A percentile compares a stretch with the other conserved stretches of the same genome.
Evolutionary conservation across 2,329 filamentous ascomycete species (phyloP).

Genomic region (Lecanicillium sp.): DNA sequence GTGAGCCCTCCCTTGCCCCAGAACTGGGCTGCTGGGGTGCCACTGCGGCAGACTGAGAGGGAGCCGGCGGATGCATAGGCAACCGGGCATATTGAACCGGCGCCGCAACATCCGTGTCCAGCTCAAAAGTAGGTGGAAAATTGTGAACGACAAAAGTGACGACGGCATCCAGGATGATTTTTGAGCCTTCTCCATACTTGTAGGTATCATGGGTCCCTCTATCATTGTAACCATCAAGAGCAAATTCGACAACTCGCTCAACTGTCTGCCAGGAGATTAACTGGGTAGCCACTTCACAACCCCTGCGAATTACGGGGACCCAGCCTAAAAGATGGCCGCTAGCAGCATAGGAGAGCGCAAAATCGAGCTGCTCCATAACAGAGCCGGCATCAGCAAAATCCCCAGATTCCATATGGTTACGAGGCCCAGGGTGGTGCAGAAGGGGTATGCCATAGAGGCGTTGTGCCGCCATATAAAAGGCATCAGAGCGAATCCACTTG

Average conservation of each 20-base stretch:
- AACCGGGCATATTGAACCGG: constrained; percentile 30
- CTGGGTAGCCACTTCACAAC: constrained; percentile 49
- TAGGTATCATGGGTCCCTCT: constrained; percentile 36
- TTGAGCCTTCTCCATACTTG: constrained; percentile 42
- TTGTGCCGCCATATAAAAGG: constrained; percentile 49
- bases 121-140: constrained; percentile 50
- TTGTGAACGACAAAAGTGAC: constrained; percentile 52
- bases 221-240: constrained; percentile 31
- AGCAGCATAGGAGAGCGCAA: constrained; percentile 56
- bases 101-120: constrained; percentile 38
- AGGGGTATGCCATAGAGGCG: constrained; percentile 48
- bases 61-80: constrained; percentile 17
- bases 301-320: constrained; percentile 45
- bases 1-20: constrained; percentile 27
- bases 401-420: constrained; percentile 17
- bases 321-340: constrained; percentile 51
- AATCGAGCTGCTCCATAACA: constrained; percentile 37
- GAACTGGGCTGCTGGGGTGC: constrained; percentile 10
- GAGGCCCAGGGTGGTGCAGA: constrained; percentile 26
- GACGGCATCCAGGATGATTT: constrained; percentile 44
- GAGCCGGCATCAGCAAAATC: constrained; percentile 29
- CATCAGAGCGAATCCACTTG: constrained; percentile 44
- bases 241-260: constrained; percentile 52
- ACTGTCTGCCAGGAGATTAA: constrained; percentile 56
- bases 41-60: constrained; percentile 8